These are phyloP conservation scores for Chrysopogon serrulatus DNA, from an alignment of 176 grass and related monocot genomes.

Conservation along the genomic window DNA sequence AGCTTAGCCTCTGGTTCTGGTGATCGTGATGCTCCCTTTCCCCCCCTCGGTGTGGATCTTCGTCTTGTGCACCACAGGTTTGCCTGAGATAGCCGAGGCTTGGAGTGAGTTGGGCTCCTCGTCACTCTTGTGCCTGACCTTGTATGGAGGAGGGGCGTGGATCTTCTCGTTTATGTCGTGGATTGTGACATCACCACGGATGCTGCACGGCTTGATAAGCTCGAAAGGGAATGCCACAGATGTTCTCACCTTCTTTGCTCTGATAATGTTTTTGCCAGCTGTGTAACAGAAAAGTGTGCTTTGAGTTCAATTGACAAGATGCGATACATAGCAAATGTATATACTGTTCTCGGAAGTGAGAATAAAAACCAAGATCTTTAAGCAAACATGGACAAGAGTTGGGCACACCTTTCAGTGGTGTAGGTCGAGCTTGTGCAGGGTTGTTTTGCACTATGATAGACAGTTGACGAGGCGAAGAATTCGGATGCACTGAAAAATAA, in stretches of 20 bases:
- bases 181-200: slow-evolving; percentile 50
- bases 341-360: background rate
- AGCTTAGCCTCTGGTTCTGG: slow-evolving; percentile 61
- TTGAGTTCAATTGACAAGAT: background rate
- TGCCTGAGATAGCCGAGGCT: slow-evolving; percentile 74
- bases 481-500: slow-evolving; percentile 29
- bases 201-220: slow-evolving; percentile 77
- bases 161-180: slow-evolving; percentile 78
- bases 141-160: slow-evolving; percentile 55
- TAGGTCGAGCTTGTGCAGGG: slow-evolving; percentile 20
- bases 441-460: slow-evolving; percentile 29
- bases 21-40: slow-evolving; percentile 89
- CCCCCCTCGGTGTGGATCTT: slow-evolving; percentile 86
- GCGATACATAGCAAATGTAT: background rate
- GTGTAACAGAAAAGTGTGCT: background rate
- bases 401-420: slow-evolving; percentile 38
- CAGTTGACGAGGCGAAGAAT: slow-evolving; percentile 32
- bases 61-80: slow-evolving; percentile 80
- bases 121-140: slow-evolving; percentile 64
- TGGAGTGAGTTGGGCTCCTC: slow-evolving; percentile 14
- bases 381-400: background rate
- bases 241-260: slow-evolving; percentile 47
- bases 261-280: slow-evolving; percentile 60
- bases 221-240: slow-evolving; percentile 75
- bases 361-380: background rate